phyloP scores from a whole-genome alignment of 371 early-diverging fungal species.

The Vairimorpha ceranae region DNA sequence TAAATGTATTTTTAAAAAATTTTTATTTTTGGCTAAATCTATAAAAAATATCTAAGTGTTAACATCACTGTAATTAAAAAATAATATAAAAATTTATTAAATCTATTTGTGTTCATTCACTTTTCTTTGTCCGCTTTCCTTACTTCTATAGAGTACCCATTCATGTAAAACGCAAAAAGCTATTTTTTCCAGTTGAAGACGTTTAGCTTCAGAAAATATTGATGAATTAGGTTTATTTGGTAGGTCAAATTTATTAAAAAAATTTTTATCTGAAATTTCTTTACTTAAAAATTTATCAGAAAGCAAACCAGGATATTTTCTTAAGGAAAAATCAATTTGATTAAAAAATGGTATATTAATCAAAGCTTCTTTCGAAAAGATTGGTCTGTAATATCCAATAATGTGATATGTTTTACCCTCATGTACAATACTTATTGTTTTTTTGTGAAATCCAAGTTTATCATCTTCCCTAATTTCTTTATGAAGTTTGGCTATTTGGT shows the following conservation, averaged over 20 bases:
- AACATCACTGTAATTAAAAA: too few species aligned
- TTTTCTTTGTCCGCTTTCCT: neutral
- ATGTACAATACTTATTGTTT: constrained; percentile 50
- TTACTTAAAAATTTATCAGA: constrained; percentile 17
- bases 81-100: too few species aligned
- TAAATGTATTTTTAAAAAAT: too few species aligned
- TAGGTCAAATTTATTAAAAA: constrained; percentile 13
- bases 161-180: constrained; percentile 29
- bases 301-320: constrained; percentile 24
- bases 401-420: constrained; percentile 57
- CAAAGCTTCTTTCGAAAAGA: constrained; percentile 40
- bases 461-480: constrained; percentile 37
- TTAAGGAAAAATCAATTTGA: constrained; percentile 21
- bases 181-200: constrained; percentile 40
- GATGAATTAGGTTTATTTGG: neutral
- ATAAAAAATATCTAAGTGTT: too few species aligned
- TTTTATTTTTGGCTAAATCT: too few species aligned
- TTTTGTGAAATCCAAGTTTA: constrained; percentile 54
- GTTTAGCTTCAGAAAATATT: constrained; percentile 11
- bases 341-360: constrained; percentile 40
- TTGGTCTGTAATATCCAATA: constrained; percentile 56
- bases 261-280: neutral
- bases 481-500: constrained; percentile 2
- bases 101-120: too few species aligned
- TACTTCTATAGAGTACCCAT: constrained; percentile 10